Evolutionary conservation across 805 yeast genomes (phyloP), one percentile per base, ranked within the genome.

Genomic region (Wickerhamiella siamensis): DNA sequence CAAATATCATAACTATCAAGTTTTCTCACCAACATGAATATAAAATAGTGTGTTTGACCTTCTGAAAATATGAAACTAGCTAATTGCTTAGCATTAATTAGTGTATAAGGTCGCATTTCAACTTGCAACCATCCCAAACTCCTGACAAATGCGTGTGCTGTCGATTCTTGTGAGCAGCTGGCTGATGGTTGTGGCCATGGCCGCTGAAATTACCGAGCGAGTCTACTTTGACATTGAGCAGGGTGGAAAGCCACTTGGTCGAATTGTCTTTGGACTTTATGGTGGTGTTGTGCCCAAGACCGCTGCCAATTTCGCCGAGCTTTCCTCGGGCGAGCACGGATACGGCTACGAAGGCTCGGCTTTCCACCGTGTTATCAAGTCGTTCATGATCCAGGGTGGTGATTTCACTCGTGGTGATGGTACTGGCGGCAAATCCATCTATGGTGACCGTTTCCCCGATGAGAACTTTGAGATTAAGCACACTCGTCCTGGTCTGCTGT

Each of bases 261-360:
- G 94, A 58, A 70, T 88, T 49, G 81, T 78, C 45, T 69, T 88
- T 59, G 97, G 96, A 10, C 70, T 88, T 41, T 88, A 77, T 58
- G 96, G 95, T 37, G 73, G 76, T 19, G 82, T 75, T 38, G 88
- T 79, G 32, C 95, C 93, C 52, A 81, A 79, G 62, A 87, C 96
- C 21, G 91, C 71, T 32, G 87, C 83, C 61, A 87, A 87, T 70
- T 86, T 86, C 65, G 75, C 83, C 54, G 79, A 80, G 55, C 70
- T 86, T 60, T 67, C 84, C 39, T 67, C 76, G 37, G 88, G 94
- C 16, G 80, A 76, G 41, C 84, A 83, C 56, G 61, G 67, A 31
- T 77, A 56, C 77, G 77, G 78, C 31, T 83, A 79, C 65, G 64
- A 67, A 51, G 70, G 69, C 47, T 71, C 83, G 4, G 60, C 66